Conservation (phyloP, 768 basidiomycete species). For the Suillus ampliporus region DNA sequence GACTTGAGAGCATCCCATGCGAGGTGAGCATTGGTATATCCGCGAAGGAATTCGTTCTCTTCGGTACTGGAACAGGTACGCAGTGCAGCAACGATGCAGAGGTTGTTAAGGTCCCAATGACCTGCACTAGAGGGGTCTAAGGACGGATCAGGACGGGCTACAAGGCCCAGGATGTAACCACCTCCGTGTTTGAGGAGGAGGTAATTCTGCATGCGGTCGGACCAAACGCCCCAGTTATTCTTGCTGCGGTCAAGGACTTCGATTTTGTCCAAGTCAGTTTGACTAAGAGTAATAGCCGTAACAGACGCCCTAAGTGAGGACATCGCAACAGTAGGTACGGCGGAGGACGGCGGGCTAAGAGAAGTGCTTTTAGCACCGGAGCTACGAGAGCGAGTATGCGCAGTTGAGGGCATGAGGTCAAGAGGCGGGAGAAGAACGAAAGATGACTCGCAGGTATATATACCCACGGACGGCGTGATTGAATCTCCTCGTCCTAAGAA, state of each 20-base stretch:
- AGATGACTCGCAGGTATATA: too few species aligned
- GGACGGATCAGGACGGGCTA: background rate
- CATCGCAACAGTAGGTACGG: too few species aligned
- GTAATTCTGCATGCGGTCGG: background rate
- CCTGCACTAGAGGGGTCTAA: background rate
- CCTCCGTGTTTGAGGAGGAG: constrained; percentile 5
- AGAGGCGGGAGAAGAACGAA: too few species aligned
- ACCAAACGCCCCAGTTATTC: constrained; percentile 11
- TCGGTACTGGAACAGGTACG: background rate
- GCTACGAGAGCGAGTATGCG: too few species aligned
- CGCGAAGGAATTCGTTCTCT: constrained; percentile 4
- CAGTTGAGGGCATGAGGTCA: too few species aligned
- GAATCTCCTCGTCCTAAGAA: too few species aligned
- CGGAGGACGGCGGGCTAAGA: too few species aligned
- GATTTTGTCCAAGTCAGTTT: too few species aligned
- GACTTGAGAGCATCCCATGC: constrained; percentile 20
- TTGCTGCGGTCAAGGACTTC: background rate
- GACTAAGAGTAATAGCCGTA: too few species aligned
- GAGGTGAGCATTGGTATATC: background rate
- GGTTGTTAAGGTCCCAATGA: constrained; percentile 16
- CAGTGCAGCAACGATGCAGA: constrained; percentile 12
- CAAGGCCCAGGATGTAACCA: constrained; percentile 1
- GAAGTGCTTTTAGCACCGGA: too few species aligned
- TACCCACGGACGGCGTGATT: too few species aligned
- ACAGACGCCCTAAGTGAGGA: too few species aligned